Percentiles rank a stretch among this genome's conserved stretches.
phyloP scores from a whole-genome alignment of 441 rosid species.

The Erodium texanum region DNA sequence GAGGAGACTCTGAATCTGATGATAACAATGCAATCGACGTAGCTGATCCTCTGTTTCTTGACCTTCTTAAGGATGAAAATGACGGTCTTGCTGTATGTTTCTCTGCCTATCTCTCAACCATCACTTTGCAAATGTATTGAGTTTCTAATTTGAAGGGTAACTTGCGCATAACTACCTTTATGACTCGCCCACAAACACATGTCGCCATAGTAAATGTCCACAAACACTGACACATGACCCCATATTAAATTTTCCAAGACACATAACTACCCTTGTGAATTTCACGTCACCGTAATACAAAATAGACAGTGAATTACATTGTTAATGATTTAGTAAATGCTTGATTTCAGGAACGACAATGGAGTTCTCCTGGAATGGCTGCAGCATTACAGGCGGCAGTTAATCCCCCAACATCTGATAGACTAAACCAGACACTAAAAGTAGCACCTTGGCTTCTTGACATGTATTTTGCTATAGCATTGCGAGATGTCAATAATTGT shows the following conservation, averaged over 20 bases:
- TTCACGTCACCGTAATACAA: too few relatives aligned
- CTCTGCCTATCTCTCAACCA: conserved; percentile 16
- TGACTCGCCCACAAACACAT: too few relatives aligned
- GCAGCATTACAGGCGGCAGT: conserved; percentile 74
- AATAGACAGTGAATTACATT: background rate
- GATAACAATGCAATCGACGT: conserved; percentile 67
- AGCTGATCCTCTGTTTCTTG: conserved; percentile 86
- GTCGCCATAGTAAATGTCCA: too few relatives aligned
- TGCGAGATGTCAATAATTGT: conserved; percentile 68
- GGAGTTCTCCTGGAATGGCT: conserved; percentile 66
- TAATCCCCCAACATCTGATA: conserved; percentile 53
- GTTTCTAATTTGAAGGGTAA: background rate
- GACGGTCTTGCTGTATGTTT: conserved; percentile 79
- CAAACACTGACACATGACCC: too few relatives aligned
- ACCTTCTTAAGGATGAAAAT: conserved; percentile 93
- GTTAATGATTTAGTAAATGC: conserved; percentile 7
- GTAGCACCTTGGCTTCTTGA: conserved; percentile 74
- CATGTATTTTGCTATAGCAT: conserved; percentile 55
- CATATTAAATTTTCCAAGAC: too few relatives aligned
- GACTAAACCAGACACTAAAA: conserved; percentile 62
- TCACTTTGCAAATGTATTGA: background rate
- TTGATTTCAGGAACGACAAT: conserved; percentile 73
- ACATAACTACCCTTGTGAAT: too few relatives aligned
- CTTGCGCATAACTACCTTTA: too few relatives aligned
- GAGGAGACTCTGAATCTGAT: conserved; percentile 89